Evolutionary conservation across 2,329 filamentous ascomycete genomes (phyloP).

Genomic region (Rhinocladiella similis): DNA sequence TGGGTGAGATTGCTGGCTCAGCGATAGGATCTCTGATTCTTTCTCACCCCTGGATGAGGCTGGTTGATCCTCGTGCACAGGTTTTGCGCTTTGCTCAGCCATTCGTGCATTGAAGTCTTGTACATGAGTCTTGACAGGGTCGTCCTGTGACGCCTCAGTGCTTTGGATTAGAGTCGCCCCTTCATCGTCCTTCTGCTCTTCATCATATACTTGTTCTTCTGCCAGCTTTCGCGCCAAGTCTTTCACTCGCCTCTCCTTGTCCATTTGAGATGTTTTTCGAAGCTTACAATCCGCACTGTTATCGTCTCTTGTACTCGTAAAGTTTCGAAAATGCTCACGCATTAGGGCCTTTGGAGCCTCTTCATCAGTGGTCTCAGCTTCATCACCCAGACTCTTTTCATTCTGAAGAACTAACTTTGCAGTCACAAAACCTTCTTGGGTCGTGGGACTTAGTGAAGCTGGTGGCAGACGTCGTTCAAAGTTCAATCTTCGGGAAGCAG

Average conservation of each 20-base stretch:
- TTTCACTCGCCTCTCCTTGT: slow-evolving; percentile 10
- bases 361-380: slow-evolving; percentile 5
- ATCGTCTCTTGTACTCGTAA: slow-evolving; percentile 24
- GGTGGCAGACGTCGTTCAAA: slow-evolving; percentile 22
- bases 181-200: no score
- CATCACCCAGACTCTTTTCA: not conserved
- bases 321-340: slow-evolving; percentile 22
- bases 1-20: slow-evolving; percentile 35
- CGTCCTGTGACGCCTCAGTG: slow-evolving; percentile 23
- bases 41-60: not conserved
- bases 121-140: slow-evolving; percentile 27
- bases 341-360: slow-evolving; percentile 1
- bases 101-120: slow-evolving; percentile 34
- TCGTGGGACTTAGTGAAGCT: slow-evolving; percentile 5
- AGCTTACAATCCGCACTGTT: slow-evolving; percentile 3
- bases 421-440: not conserved
- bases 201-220: slow-evolving; percentile 2
- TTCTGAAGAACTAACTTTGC: not conserved
- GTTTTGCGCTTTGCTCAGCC: slow-evolving; percentile 26
- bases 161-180: slow-evolving; percentile 13
- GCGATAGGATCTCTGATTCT: slow-evolving; percentile 27
- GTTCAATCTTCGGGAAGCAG: slow-evolving; percentile 58
- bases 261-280: slow-evolving; percentile 3
- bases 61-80: not conserved
- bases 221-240: slow-evolving; percentile 10